Evolutionary conservation across 2,329 filamentous ascomycete genomes (phyloP), one percentile per base, ranked within the genome.

Genomic region (Phaeophleospora eucalypticola): DNA sequence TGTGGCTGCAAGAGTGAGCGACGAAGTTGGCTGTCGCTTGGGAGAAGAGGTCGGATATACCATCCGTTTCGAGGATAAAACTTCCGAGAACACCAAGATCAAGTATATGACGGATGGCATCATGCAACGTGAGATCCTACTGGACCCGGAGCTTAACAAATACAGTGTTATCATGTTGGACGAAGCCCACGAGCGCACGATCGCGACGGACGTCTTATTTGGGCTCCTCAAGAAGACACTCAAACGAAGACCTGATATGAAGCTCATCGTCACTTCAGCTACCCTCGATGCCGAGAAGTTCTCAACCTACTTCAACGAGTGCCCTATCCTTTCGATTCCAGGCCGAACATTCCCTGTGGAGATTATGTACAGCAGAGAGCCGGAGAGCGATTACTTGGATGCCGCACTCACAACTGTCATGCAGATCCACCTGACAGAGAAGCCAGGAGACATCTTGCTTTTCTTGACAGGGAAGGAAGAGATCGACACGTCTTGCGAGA

Each of bases 21-120:
- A 97, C 64, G 93, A 98, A 71, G 89, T 97, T 49, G 91, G 93
- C 14, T 96, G 91, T 59, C 79, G 84, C 54, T 78, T 97, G 10
- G 93, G 93, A 27, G 83, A 90, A 46, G 90, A 96, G 65, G 91
- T 98, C 53, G 93, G 93, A 45, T 98, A 98, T 66, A 95, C 87
- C 6, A 95, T 98, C 64, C 88, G 93, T 65, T 98, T 98, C 65
- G 93, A 98, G 64, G 93, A 98, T 70, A 87, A 84, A 65, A 96
- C 91, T 0, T 87, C 84, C 54, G 82, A 88, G 2, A 79, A 84
- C 15, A 98, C 93, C 1, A 88, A 84, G 63, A 95, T 98, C 74
- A 98, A 98, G 73, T 98, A 98, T 72, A 96, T 98, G 91, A 98
- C 93, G 14, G 93, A 98, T 62, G 93, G 93, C 68, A 97, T 97